These are phyloP conservation scores for Corymbia calophylla DNA, from an alignment of 441 rosid species.

Conservation along the genomic window DNA sequence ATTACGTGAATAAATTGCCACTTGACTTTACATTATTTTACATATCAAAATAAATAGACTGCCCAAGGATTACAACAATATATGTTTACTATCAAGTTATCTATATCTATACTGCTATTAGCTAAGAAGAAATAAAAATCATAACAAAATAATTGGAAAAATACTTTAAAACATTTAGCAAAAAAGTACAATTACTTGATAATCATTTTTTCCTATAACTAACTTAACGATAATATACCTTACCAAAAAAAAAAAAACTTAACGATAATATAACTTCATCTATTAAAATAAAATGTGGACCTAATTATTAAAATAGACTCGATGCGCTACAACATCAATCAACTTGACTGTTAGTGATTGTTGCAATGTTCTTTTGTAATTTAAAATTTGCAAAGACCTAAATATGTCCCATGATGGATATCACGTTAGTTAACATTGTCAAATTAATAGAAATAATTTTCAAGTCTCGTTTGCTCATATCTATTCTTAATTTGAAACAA, in stretches of 20 bases:
- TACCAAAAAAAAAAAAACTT: too few relatives aligned
- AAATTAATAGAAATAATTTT: not conserved
- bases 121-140: not conserved
- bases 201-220: not conserved
- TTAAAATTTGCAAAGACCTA: not conserved
- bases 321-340: not conserved
- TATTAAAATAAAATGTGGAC: not conserved
- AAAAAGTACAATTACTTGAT: not conserved
- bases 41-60: not conserved
- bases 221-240: not conserved
- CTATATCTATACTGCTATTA: not conserved
- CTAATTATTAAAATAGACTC: not conserved
- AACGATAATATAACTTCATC: not conserved
- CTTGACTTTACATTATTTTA: not conserved
- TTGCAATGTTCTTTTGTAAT: not conserved
- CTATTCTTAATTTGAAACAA: not conserved
- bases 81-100: not conserved
- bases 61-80: accelerated
- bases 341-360: not conserved
- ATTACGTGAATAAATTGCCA: not conserved
- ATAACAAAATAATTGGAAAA: not conserved
- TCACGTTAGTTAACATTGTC: not conserved
- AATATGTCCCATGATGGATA: not conserved
- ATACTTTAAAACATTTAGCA: not conserved
- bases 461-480: not conserved